Percentiles rank a stretch among this genome's conserved stretches.
Evolutionary conservation across 1,139 yeast genomes (phyloP).

Genomic region (Tardiomyces blankii): DNA sequence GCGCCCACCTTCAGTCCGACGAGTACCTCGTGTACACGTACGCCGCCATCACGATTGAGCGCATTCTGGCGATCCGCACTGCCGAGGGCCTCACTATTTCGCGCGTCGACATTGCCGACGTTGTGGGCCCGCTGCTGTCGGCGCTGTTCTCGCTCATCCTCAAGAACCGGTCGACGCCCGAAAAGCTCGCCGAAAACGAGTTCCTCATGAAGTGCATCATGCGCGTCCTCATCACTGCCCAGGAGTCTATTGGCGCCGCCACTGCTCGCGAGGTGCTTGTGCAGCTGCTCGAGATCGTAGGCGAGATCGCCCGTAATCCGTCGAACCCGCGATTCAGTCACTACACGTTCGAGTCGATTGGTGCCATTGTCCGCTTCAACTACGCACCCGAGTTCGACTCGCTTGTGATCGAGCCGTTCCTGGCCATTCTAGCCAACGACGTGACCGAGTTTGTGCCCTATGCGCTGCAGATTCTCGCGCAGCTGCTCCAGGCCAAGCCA

Average conservation of each 20-base stretch:
- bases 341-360: slow-evolving; percentile 80
- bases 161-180: slow-evolving; percentile 55
- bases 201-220: slow-evolving; percentile 80
- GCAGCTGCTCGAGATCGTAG: slow-evolving; percentile 60
- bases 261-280: slow-evolving; percentile 29
- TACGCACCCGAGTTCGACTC: slow-evolving; percentile 34
- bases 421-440: slow-evolving; percentile 64
- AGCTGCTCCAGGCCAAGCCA: slow-evolving; percentile 56
- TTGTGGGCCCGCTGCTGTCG: slow-evolving; percentile 44
- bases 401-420: slow-evolving; percentile 52
- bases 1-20: slow-evolving; percentile 45
- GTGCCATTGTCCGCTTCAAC: slow-evolving; percentile 55
- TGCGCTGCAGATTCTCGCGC: slow-evolving; percentile 79
- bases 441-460: slow-evolving; percentile 94
- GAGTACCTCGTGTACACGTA: slow-evolving; percentile 88
- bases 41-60: slow-evolving; percentile 86
- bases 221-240: slow-evolving; percentile 71
- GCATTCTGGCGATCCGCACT: slow-evolving; percentile 64
- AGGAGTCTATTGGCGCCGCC: slow-evolving; percentile 40
- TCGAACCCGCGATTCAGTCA: slow-evolving; percentile 92
- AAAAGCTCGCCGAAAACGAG: slow-evolving; percentile 90
- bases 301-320: slow-evolving; percentile 73
- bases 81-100: slow-evolving; percentile 25
- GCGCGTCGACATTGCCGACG: slow-evolving; percentile 57
- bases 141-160: slow-evolving; percentile 59